Evolutionary conservation across 2,329 filamentous ascomycete species (phyloP).

Genomic region (Onygenales sp.): DNA sequence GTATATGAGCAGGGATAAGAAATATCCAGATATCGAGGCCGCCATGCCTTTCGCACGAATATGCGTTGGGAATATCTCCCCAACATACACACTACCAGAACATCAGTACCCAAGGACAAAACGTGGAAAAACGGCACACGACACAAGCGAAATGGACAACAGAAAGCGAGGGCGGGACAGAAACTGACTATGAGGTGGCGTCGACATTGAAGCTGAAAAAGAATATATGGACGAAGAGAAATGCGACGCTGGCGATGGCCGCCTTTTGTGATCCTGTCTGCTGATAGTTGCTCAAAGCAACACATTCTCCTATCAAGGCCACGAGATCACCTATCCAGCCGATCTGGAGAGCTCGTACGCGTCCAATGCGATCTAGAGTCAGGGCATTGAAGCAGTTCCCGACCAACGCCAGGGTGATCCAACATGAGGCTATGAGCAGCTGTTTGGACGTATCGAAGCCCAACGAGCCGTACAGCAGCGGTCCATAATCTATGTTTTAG

Average conservation of each 20-base stretch:
- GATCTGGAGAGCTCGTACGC: constrained; percentile 12
- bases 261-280: constrained; percentile 5
- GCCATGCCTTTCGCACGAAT: no score
- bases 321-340: constrained; percentile 6
- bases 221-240: neutral
- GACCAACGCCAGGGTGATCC: constrained; percentile 17
- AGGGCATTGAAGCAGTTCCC: constrained; percentile 20
- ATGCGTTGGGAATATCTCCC: no score
- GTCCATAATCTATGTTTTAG: neutral
- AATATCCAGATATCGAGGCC: no score
- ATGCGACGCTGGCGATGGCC: constrained; percentile 9
- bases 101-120: no score
- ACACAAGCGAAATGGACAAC: no score
- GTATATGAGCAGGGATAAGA: no score
- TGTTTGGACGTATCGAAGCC: neutral
- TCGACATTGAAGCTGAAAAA: neutral
- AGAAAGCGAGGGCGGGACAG: no score
- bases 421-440: constrained; percentile 9
- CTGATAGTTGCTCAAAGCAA: constrained; percentile 7
- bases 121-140: no score
- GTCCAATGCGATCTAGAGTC: constrained; percentile 19
- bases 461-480: neutral
- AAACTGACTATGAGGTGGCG: neutral
- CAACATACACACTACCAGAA: no score
- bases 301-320: constrained; percentile 9